phyloP scores from a whole-genome alignment of 768 basidiomycete genomes.

The Melanogaster broomeanus region DNA sequence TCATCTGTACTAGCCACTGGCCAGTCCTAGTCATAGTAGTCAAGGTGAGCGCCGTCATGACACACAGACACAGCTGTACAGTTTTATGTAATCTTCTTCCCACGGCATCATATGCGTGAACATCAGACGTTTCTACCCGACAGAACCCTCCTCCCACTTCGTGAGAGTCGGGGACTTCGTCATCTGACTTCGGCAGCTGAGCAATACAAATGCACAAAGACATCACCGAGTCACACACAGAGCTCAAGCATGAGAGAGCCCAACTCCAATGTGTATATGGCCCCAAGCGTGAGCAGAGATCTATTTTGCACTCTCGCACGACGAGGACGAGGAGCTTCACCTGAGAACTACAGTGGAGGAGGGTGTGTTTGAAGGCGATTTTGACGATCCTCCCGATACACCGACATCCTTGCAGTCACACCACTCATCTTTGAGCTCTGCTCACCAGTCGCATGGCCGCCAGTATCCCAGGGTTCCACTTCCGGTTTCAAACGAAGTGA shows the following conservation, averaged over 20 bases:
- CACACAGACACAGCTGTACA: too few relatives aligned
- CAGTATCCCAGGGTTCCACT: slow-evolving; percentile 29
- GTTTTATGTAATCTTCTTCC: too few relatives aligned
- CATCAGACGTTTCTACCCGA: too few relatives aligned
- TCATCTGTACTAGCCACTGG: too few relatives aligned
- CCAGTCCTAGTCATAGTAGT: too few relatives aligned
- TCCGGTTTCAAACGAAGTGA: slow-evolving; percentile 46
- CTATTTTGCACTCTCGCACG: slow-evolving; percentile 63
- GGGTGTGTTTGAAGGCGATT: slow-evolving; percentile 59
- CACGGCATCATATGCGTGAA: too few relatives aligned
- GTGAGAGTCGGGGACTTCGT: too few relatives aligned
- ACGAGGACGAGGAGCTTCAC: slow-evolving; percentile 50
- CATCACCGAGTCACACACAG: slow-evolving; percentile 57
- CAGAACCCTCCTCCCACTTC: too few relatives aligned
- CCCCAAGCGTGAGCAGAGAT: slow-evolving; percentile 58
- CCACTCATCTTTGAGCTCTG: slow-evolving; percentile 20
- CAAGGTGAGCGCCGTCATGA: too few relatives aligned
- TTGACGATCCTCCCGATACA: slow-evolving; percentile 13
- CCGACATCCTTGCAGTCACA: slow-evolving; percentile 19
- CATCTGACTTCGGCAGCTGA: slow-evolving; percentile 39
- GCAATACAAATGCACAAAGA: slow-evolving; percentile 59
- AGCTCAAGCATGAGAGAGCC: slow-evolving; percentile 53
- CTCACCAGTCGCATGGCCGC: slow-evolving; percentile 25
- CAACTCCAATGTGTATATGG: slow-evolving; percentile 39
- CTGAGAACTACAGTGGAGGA: slow-evolving; percentile 38